Evolutionary conservation across 805 yeast species (phyloP).

Genomic region (Kluyveromyces siamensis): DNA sequence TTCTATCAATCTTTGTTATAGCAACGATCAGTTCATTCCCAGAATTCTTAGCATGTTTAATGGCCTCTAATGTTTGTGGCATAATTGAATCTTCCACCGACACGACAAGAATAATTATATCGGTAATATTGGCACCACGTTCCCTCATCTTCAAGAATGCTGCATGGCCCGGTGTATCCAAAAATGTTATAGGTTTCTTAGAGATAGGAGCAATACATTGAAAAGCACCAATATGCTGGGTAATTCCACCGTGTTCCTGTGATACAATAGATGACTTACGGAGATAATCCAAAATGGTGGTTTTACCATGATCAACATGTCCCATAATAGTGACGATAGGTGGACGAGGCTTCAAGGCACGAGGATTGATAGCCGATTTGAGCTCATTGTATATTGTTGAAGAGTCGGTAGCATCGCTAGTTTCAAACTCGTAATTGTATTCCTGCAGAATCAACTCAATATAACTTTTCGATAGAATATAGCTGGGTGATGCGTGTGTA

Average conservation of each 20-base stretch:
- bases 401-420: constrained; percentile 36
- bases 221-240: constrained; percentile 97
- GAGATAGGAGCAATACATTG: constrained; percentile 72
- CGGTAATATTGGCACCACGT: constrained; percentile 91
- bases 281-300: constrained; percentile 81
- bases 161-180: constrained; percentile 98
- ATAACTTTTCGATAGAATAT: constrained; percentile 77
- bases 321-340: constrained; percentile 98
- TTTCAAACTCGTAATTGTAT: constrained; percentile 56
- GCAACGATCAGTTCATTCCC: constrained; percentile 64
- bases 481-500: constrained; percentile 57
- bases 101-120: constrained; percentile 83
- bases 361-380: constrained; percentile 43
- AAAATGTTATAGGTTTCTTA: constrained; percentile 70
- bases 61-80: constrained; percentile 96
- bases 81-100: constrained; percentile 97
- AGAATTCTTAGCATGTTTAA: constrained; percentile 72
- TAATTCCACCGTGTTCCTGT: constrained; percentile 90
- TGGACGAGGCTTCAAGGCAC: constrained; percentile 55
- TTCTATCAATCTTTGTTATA: constrained; percentile 82
- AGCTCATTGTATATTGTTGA: constrained; percentile 52
- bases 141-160: constrained; percentile 95
- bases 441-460: constrained; percentile 86
- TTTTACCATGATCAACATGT: constrained; percentile 97
- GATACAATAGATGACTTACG: constrained; percentile 78